phyloP scores from a whole-genome alignment of 805 yeast species.

The Sporopachydermia lactativora region DNA sequence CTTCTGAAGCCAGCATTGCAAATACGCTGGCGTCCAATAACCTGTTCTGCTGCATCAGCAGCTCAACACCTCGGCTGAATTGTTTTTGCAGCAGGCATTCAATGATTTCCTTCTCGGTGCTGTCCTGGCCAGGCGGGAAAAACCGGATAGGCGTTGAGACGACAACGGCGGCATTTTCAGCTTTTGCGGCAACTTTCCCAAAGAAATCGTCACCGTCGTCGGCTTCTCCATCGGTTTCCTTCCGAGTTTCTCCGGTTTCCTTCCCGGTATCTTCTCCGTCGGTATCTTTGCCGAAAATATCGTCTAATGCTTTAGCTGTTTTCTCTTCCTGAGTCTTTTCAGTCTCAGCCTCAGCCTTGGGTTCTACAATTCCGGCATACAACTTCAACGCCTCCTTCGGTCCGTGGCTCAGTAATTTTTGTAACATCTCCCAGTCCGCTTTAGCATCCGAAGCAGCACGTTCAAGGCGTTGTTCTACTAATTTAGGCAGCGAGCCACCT shows the following conservation, averaged over 20 bases:
- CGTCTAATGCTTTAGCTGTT: constrained; percentile 3
- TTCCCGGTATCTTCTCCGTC: constrained; percentile 3
- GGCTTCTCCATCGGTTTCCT: neutral
- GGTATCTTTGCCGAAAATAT: constrained; percentile 5
- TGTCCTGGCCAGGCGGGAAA: constrained; percentile 38
- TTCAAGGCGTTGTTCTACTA: constrained; percentile 41
- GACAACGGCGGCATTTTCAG: constrained; percentile 1
- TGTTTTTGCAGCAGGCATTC: constrained; percentile 47
- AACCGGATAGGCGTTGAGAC: constrained; percentile 6
- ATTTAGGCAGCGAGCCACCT: constrained; percentile 34
- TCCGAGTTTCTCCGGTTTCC: too few species aligned
- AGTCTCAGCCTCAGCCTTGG: constrained; percentile 11
- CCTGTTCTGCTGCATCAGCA: constrained; percentile 46
- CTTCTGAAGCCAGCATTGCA: constrained; percentile 50
- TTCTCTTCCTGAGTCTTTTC: constrained; percentile 6
- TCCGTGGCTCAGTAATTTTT: constrained; percentile 32
- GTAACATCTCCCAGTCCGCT: constrained; percentile 54
- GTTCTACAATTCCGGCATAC: too few species aligned
- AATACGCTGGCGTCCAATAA: constrained; percentile 71
- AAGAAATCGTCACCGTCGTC: constrained; percentile 26
- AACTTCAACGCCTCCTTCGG: constrained; percentile 6
- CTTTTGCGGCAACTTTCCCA: constrained; percentile 8
- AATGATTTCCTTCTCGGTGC: constrained; percentile 30
- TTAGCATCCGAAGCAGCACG: constrained; percentile 25
- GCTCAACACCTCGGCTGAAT: constrained; percentile 48